Evolutionary conservation across 1,139 yeast species (phyloP).

Genomic region (Suhomyces chickasaworum): DNA sequence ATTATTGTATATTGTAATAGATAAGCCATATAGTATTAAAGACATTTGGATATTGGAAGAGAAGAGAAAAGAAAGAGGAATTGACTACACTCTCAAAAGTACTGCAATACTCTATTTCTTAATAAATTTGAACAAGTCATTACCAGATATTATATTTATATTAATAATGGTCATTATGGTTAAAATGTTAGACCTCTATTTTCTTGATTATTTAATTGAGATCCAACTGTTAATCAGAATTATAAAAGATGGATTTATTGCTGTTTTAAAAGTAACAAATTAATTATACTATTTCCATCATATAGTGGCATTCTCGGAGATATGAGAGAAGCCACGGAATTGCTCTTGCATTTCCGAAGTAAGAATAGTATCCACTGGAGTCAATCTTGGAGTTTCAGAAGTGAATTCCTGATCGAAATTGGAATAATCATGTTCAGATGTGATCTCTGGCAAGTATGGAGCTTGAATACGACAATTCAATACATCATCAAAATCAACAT

Average conservation of each 20-base stretch:
- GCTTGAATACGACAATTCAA: constrained; percentile 73
- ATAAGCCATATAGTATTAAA: too few species aligned
- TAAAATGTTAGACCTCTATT: too few species aligned
- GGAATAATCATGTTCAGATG: constrained; percentile 85
- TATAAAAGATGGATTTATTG: not conserved
- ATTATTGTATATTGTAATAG: too few species aligned
- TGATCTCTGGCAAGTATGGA: constrained; percentile 80
- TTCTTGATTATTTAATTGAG: too few species aligned
- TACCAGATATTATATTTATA: too few species aligned
- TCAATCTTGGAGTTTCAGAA: constrained; percentile 89
- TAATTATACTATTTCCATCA: constrained; percentile 16
- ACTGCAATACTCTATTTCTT: too few species aligned
- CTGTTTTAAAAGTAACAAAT: not conserved
- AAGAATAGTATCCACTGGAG: constrained; percentile 88
- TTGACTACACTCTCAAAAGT: too few species aligned
- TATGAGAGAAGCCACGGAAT: constrained; percentile 93
- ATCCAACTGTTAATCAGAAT: too few species aligned
- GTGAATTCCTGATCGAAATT: constrained; percentile 96
- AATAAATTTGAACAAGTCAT: too few species aligned
- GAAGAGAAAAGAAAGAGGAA: too few species aligned
- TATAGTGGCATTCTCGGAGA: constrained; percentile 65
- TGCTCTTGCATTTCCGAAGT: constrained; percentile 92
- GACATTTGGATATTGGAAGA: too few species aligned
- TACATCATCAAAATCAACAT: constrained; percentile 88
- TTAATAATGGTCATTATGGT: too few species aligned